These are phyloP conservation scores for Harringtonia lauricola DNA, from an alignment of 2,329 filamentous ascomycete genomes.

Conservation along the genomic window DNA sequence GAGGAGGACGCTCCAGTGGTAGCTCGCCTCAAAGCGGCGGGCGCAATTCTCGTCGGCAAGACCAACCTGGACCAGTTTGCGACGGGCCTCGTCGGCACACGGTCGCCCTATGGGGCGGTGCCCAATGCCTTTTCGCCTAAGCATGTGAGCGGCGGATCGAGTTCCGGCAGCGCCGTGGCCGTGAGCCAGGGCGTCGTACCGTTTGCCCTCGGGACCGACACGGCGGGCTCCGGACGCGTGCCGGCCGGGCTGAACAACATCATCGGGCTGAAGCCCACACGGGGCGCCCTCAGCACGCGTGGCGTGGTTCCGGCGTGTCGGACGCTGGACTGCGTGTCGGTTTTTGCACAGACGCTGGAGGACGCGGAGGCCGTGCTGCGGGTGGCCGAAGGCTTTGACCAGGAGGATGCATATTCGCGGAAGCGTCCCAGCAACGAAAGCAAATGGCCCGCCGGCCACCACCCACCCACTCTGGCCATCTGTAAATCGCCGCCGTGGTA, in stretches of 20 bases:
- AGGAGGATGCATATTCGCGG: neutral
- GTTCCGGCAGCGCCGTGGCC: constrained; percentile 41
- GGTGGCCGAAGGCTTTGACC: constrained; percentile 16
- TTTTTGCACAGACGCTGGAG: constrained; percentile 11
- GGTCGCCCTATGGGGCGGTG: constrained; percentile 25
- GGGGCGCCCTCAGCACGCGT: constrained; percentile 33
- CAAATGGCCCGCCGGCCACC: no score
- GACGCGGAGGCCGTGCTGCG: constrained; percentile 39
- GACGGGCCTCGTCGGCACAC: constrained; percentile 28
- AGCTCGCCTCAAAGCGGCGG: constrained; percentile 34
- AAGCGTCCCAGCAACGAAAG: neutral
- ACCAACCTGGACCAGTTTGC: constrained; percentile 49
- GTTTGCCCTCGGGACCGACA: constrained; percentile 46
- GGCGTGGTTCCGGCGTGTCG: constrained; percentile 22
- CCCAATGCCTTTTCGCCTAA: constrained; percentile 33
- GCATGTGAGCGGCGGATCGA: constrained; percentile 37
- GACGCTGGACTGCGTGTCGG: constrained; percentile 6
- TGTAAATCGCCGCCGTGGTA: constrained; percentile 31
- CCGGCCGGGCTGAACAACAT: constrained; percentile 43
- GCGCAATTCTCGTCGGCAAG: constrained; percentile 46
- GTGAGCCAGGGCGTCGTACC: constrained; percentile 41
- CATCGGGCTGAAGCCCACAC: constrained; percentile 39
- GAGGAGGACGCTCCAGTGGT: constrained; percentile 33
- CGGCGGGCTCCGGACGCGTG: constrained; percentile 41
- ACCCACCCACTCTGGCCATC: constrained; percentile 13